A percentile compares a stretch with the other conserved stretches of the same genome.
phyloP scores from a whole-genome alignment of 371 early-diverging fungal genomes.

The Pancytospora philotis region DNA sequence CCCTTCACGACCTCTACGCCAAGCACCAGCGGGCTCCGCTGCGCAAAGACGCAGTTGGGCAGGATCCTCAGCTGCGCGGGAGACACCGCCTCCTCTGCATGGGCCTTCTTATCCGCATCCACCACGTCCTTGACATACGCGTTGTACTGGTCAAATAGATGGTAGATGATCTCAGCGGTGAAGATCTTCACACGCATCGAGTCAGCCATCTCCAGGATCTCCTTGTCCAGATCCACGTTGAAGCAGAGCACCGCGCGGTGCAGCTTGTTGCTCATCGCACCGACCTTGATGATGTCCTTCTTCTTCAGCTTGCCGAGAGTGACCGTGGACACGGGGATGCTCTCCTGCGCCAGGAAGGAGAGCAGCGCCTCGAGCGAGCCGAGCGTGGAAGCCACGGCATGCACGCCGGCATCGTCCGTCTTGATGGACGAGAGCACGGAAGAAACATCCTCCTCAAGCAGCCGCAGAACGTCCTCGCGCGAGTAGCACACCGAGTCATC shows the following conservation, averaged over 20 bases:
- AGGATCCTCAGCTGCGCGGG: conserved; percentile 85
- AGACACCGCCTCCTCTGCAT: conserved; percentile 79
- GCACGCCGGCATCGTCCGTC: conserved; percentile 67
- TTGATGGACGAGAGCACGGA: conserved; percentile 39
- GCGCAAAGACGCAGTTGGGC: conserved; percentile 82
- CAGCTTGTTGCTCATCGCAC: conserved; percentile 74
- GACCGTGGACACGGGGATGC: conserved; percentile 89
- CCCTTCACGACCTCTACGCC: conserved; percentile 93
- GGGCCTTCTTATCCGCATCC: conserved; percentile 74
- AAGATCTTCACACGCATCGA: conserved; percentile 81
- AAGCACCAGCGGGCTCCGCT: conserved; percentile 85
- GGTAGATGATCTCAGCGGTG: conserved; percentile 95
- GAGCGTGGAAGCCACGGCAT: conserved; percentile 93
- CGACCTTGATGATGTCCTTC: conserved; percentile 84
- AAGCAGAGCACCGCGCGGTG: conserved; percentile 89
- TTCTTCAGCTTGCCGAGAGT: conserved; percentile 95
- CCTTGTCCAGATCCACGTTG: conserved; percentile 91
- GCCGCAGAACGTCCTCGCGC: conserved; percentile 84
- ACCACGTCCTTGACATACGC: conserved; percentile 66
- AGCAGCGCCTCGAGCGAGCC: conserved; percentile 96
- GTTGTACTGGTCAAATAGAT: conserved; percentile 88
- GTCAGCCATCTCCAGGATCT: conserved; percentile 80
- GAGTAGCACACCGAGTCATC: conserved; percentile 51
- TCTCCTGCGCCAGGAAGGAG: conserved; percentile 75
- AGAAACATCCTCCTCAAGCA: conserved; percentile 67